Base-by-base conservation (phyloP, 2,329 filamentous ascomycete genomes). In the Trichoderma polysporum region DNA sequence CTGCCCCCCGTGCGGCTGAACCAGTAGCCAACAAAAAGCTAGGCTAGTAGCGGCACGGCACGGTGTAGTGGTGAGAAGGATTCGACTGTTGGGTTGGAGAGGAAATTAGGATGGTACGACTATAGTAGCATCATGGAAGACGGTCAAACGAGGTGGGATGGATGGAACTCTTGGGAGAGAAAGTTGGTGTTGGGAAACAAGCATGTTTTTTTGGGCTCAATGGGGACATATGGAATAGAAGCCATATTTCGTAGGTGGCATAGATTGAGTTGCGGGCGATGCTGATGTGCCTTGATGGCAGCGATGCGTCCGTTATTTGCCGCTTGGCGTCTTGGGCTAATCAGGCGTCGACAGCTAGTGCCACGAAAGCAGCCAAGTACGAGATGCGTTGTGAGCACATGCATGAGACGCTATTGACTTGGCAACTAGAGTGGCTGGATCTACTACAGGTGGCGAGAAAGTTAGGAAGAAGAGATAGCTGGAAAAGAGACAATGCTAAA, bases 371-470 rank as follows among this genome's bases (percentile, higher is more conserved):
- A 27, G 33, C 56, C 56, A 37, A 57, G 37, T 15, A 52, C 50
- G 61, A 10, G 61, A 49, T 62, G 63, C 54, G 47, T 53, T 59
- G 63, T 59, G 63, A 59, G 63, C 63, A 59, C 63, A 58, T 66
- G 63, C 63, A 66, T 63, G 25, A 35, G 41, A 33, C 63, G 56
- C 63, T 66, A 66, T 66, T 45, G 63, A 57, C 62, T 65, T 58
- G 62, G 62, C 62, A 29, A 9, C 35, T 19, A 45, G 60, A 45
- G 49, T 25, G 60, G 49, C 60, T 63, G n/a, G 50, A 39, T 25
- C 22, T 60, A n/a, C 39, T 22, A 35, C 37, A 19, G 25, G 59
- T 29, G 59, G 50, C 33, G 59, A 33, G 45, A 52, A 27, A 33
- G 31, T 27, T 27, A 37, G 61, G 22, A 58, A 37, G 33, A 5